Evolutionary conservation across 805 yeast genomes (phyloP), one percentile per base, ranked within the genome.

Genomic region (Kluyveromyces lactis): DNA sequence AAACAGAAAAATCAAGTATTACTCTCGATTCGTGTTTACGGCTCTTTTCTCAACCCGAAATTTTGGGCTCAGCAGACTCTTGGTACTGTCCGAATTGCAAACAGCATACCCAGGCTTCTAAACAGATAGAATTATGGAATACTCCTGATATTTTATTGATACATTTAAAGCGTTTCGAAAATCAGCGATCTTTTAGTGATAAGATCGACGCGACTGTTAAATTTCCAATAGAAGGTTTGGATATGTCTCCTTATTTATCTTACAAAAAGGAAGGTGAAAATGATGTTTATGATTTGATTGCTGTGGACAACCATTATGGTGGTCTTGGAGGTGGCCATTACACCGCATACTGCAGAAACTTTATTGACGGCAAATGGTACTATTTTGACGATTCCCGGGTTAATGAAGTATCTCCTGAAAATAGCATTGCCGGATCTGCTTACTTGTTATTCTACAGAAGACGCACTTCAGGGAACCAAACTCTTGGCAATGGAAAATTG

Each of bases 311-410:
- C 57, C 98, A 92, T 56, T 87, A 72, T 57, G 98, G 97, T 37
- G 96, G 97, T 0, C 67, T 90, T 15, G 97, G 97, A 0, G 97
- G 97, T 4, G 97, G 98, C 2, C 97, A 92, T 65, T 90, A 92
- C 60, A 92, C 98, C 1, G 84, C 97, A 0, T 81, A 78, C 52
- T 95, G 75, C 0, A 82, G 81, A 57, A 89, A 89, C 53, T 80
- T 77, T 58, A 68, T 76, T 31, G 94, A 85, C 52, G 65, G 65
- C 16, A 69, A 76, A 42, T 92, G 97, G 97, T 86, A 87, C 56
- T 83, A 87, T 56, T 90, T 72, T 58, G 89, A 90, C 56, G 98
- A 90, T 56, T 78, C 95, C 2, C 63, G 81, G 24, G 96, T 87
- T 1, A 61, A 76, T 0, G 66, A 66, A 15, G 69, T 78, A 0